Conservation (phyloP, 345 rosid species). For the Capsella bursapastoris region DNA sequence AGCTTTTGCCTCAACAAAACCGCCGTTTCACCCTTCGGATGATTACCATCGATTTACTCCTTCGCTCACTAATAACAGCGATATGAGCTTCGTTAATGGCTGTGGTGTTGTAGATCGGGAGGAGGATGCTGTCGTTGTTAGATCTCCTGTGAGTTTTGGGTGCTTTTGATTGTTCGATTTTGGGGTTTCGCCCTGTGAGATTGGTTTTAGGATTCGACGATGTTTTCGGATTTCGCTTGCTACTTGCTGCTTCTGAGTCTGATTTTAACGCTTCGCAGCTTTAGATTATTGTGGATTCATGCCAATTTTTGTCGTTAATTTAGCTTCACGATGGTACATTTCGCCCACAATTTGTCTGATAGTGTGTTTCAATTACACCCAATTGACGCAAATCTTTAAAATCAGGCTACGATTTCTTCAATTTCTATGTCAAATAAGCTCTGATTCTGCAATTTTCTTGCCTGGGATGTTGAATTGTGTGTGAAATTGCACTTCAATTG, state of each 20-base stretch:
- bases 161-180: slow-evolving; percentile 24
- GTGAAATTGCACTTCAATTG: neutral
- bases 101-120: slow-evolving; percentile 55
- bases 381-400: slow-evolving; percentile 26
- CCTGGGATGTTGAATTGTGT: neutral
- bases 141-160: slow-evolving; percentile 77
- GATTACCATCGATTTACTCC: slow-evolving; percentile 71
- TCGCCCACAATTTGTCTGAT: slow-evolving; percentile 9
- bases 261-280: slow-evolving; percentile 6
- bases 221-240: neutral
- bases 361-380: slow-evolving; percentile 1
- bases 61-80: slow-evolving; percentile 21
- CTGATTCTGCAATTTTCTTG: slow-evolving; percentile 6
- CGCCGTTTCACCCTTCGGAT: slow-evolving; percentile 70
- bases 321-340: slow-evolving; percentile 42
- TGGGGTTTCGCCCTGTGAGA: slow-evolving; percentile 4
- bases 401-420: slow-evolving; percentile 19
- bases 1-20: slow-evolving; percentile 72
- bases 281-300: slow-evolving; percentile 12
- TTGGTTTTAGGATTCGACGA: slow-evolving; percentile 6
- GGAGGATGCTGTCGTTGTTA: slow-evolving; percentile 63
- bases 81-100: slow-evolving; percentile 14
- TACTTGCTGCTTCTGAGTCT: slow-evolving; percentile 9
- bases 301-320: slow-evolving; percentile 4
- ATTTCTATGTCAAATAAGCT: neutral